phyloP scores from a whole-genome alignment of 2,329 filamentous ascomycete genomes.

The Polychaeton citri region DNA sequence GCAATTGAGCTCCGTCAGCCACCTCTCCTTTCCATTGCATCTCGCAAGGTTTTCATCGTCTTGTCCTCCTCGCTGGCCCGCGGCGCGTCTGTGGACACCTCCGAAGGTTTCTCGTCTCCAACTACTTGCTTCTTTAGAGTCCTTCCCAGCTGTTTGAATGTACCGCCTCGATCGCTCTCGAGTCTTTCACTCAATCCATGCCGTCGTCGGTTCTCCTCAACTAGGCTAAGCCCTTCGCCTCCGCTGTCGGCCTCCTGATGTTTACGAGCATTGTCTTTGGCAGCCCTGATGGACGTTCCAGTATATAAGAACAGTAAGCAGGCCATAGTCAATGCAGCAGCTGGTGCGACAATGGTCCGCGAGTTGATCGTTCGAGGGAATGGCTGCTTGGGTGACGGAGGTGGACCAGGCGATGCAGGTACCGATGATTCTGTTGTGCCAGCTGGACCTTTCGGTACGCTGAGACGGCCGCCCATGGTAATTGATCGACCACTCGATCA shows the following conservation, averaged over 20 bases:
- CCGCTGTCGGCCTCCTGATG: slow-evolving; percentile 46
- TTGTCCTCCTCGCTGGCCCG: not conserved
- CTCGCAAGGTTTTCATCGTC: not conserved
- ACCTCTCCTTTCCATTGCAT: not conserved
- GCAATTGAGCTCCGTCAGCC: no score
- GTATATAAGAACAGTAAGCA: slow-evolving; percentile 48
- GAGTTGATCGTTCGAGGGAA: slow-evolving; percentile 19
- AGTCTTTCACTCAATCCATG: slow-evolving; percentile 37
- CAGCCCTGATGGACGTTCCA: slow-evolving; percentile 50
- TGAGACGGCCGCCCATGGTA: slow-evolving; percentile 35
- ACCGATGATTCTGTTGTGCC: slow-evolving; percentile 28
- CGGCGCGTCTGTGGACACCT: not conserved
- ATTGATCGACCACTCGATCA: no score
- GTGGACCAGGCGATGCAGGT: slow-evolving; percentile 14
- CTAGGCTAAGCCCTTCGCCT: slow-evolving; percentile 35
- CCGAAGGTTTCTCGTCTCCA: not conserved
- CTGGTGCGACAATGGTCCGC: slow-evolving; percentile 41
- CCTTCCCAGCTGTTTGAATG: not conserved
- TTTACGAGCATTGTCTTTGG: slow-evolving; percentile 50
- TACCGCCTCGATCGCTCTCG: slow-evolving; percentile 13
- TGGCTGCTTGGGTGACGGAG: slow-evolving; percentile 19
- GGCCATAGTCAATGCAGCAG: slow-evolving; percentile 52
- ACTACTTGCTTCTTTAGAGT: not conserved
- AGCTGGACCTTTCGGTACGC: slow-evolving; percentile 29
- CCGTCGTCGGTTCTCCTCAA: slow-evolving; percentile 40